Percentiles rank a stretch among this genome's conserved stretches.
Evolutionary conservation across 2,329 filamentous ascomycete genomes (phyloP).

Genomic region (Fonsecaea pedrosoi): DNA sequence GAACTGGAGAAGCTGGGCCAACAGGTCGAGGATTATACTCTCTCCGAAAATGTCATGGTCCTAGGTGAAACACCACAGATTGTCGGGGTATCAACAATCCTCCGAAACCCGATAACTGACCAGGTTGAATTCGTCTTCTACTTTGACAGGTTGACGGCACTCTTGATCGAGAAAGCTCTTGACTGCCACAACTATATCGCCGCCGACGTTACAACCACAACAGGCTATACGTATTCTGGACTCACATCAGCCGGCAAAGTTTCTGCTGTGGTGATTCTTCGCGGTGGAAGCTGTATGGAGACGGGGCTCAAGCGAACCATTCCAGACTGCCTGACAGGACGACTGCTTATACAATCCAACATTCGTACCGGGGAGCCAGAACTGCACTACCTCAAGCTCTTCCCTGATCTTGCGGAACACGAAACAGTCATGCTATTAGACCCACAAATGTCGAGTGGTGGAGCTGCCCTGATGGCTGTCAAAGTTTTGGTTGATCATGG

Average conservation of each 20-base stretch:
- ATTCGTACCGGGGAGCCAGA: conserved; percentile 86
- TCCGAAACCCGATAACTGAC: conserved; percentile 78
- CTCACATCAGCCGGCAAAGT: conserved; percentile 74
- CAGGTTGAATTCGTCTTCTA: conserved; percentile 97
- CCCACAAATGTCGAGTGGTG: conserved; percentile 92
- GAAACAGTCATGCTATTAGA: conserved; percentile 86
- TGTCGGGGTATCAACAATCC: conserved; percentile 85
- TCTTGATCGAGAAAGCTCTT: conserved; percentile 80
- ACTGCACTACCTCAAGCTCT: conserved; percentile 85
- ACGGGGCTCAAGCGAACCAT: conserved; percentile 87
- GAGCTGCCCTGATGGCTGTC: conserved; percentile 87
- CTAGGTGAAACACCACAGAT: conserved; percentile 81
- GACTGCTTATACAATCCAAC: conserved; percentile 89
- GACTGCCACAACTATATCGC: conserved; percentile 76
- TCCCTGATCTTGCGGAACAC: conserved; percentile 73
- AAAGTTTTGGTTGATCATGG: conserved; percentile 95
- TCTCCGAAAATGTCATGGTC: conserved; percentile 77
- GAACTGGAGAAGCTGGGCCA: conserved; percentile 78
- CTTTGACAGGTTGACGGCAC: conserved; percentile 85
- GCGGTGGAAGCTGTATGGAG: conserved; percentile 88
- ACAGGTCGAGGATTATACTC: conserved; percentile 71
- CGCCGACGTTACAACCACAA: conserved; percentile 71
- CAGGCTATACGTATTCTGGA: conserved; percentile 72
- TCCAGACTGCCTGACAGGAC: conserved; percentile 87
- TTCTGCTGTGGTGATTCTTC: conserved; percentile 85